phyloP scores from a whole-genome alignment of 192 early-diverging fungal species.

The Funneliformis geosporum region DNA sequence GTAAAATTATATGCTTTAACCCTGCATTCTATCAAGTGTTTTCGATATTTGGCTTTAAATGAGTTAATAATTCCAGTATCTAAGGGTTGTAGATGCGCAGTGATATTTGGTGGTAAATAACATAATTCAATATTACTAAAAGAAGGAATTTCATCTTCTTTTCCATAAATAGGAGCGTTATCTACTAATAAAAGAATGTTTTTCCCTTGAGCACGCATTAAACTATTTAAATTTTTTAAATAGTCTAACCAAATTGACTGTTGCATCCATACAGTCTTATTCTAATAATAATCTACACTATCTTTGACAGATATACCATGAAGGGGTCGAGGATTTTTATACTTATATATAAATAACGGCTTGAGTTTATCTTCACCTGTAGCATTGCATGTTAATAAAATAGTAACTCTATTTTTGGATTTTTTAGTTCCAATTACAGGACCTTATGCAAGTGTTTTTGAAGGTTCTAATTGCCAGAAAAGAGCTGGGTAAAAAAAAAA shows the following conservation, averaged over 20 bases:
- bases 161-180: too few relatives aligned
- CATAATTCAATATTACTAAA: too few relatives aligned
- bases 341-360: slow-evolving; percentile 17
- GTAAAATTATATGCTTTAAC: too few relatives aligned
- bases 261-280: not conserved
- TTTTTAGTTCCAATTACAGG: not conserved
- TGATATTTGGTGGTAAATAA: too few relatives aligned
- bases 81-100: too few relatives aligned
- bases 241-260: not conserved
- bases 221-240: not conserved
- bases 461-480: not conserved
- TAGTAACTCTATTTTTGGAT: slow-evolving; percentile 4
- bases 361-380: not conserved
- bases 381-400: slow-evolving; percentile 1
- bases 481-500: not conserved
- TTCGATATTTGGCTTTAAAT: too few relatives aligned
- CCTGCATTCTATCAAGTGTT: too few relatives aligned
- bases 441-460: not conserved
- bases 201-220: too few relatives aligned
- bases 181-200: too few relatives aligned
- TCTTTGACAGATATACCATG: not conserved
- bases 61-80: too few relatives aligned
- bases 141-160: too few relatives aligned
- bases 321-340: not conserved
- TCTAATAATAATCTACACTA: slow-evolving; percentile 1